Evolutionary conservation across 139 green algal species (phyloP).

Genomic region (Coelastrella sp.): DNA sequence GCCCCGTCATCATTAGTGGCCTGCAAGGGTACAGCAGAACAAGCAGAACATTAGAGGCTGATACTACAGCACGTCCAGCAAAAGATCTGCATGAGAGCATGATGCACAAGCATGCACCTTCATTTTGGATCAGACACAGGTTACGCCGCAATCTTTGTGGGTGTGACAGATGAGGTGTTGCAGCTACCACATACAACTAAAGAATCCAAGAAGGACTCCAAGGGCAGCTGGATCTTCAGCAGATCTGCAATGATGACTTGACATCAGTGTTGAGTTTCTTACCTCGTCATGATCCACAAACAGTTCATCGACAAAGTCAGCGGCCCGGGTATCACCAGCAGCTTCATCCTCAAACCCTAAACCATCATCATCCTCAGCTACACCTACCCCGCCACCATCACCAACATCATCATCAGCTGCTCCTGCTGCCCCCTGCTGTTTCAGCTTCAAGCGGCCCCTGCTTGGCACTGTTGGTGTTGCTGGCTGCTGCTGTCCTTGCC

Average conservation of each 20-base stretch:
- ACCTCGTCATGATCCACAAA: conserved; percentile 23
- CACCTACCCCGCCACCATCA: neutral
- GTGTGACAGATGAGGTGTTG: no score
- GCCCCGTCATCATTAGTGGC: neutral
- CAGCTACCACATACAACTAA: no score
- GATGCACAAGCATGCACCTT: no score
- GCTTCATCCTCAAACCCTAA: neutral
- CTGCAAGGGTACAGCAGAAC: neutral
- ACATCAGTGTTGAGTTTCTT: neutral
- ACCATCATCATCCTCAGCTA: neutral
- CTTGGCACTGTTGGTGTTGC: neutral
- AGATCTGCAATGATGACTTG: neutral
- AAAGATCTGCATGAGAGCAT: no score
- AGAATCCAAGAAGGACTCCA: neutral
- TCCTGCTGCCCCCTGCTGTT: neutral
- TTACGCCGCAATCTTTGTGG: no score
- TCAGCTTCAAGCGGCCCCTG: neutral
- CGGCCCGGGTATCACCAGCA: neutral
- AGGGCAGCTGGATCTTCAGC: neutral
- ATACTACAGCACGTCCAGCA: no score
- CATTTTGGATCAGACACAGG: no score
- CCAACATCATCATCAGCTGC: neutral
- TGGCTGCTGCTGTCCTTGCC: neutral
- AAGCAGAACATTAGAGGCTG: no score
- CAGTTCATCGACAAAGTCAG: conserved; percentile 25